Conservation (phyloP, 306 rosid species). For the Prunus davidiana region DNA sequence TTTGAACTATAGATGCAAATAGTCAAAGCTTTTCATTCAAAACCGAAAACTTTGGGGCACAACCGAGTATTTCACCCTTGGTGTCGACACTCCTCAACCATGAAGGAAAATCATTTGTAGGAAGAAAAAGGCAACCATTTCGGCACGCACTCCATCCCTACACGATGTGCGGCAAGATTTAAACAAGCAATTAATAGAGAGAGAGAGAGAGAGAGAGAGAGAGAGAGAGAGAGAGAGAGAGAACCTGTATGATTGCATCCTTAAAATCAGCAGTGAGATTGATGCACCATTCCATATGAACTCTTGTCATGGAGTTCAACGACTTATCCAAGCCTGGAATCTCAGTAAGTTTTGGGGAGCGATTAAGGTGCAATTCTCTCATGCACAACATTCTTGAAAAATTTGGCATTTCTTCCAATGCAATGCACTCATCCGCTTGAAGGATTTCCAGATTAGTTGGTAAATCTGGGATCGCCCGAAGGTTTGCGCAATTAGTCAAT, state of each 20-base stretch:
- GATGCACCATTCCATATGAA: slow-evolving; percentile 8
- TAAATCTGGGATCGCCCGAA: not conserved
- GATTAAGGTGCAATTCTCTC: not conserved
- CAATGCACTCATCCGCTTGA: not conserved
- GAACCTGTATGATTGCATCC: slow-evolving; percentile 21
- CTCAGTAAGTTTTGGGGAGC: slow-evolving; percentile 5
- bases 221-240: slow-evolving; percentile 2
- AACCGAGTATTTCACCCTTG: slow-evolving; percentile 1
- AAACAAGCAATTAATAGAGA: not conserved
- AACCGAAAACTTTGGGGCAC: too few species aligned
- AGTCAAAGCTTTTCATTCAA: too few species aligned
- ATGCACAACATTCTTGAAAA: slow-evolving; percentile 7
- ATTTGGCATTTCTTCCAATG: slow-evolving; percentile 4
- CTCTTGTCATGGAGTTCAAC: not conserved
- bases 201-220: not conserved
- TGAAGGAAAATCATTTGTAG: slow-evolving; percentile 7
- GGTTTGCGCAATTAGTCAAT: slow-evolving; percentile 3
- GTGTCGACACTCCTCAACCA: slow-evolving; percentile 3
- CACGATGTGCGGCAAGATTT: not conserved
- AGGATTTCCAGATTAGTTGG: not conserved
- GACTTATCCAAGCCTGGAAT: slow-evolving; percentile 14
- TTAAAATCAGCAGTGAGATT: not conserved
- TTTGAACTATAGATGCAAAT: too few species aligned
- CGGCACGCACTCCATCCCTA: slow-evolving; percentile 8
- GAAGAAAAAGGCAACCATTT: slow-evolving; percentile 6